Evolutionary conservation across 805 yeast species (phyloP).

Genomic region (Schizosaccharomyces japonicus): DNA sequence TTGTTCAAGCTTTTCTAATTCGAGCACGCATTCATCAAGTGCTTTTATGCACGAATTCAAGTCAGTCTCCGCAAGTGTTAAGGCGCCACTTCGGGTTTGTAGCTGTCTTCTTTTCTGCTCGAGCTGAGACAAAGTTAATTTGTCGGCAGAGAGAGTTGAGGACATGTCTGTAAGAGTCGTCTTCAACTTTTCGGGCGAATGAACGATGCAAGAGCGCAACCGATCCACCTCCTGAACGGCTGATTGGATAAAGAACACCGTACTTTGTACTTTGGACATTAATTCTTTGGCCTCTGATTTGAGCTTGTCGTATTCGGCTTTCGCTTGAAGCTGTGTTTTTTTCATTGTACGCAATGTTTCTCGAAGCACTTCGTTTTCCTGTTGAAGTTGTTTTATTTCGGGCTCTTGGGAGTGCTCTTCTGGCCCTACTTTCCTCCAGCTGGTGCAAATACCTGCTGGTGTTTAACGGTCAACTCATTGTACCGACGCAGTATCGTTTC

Average conservation of each 20-base stretch:
- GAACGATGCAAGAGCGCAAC: constrained; percentile 33
- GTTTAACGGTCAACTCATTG: no score
- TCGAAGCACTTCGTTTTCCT: not conserved
- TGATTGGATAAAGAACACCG: not conserved
- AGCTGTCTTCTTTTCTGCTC: constrained; percentile 29
- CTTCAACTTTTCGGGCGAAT: constrained; percentile 32
- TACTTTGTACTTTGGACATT: not conserved
- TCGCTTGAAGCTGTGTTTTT: not conserved
- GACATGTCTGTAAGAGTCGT: constrained; percentile 31
- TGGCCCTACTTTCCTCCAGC: no score
- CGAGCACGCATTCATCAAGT: constrained; percentile 27
- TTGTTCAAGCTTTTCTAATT: constrained; percentile 22
- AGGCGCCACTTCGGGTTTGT: constrained; percentile 31
- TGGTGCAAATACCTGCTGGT: no score
- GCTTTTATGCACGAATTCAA: constrained; percentile 21
- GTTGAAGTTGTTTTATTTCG: not conserved
- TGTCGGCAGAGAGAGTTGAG: constrained; percentile 21
- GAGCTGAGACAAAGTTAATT: constrained; percentile 18
- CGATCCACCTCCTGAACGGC: constrained; percentile 34
- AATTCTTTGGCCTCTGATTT: not conserved
- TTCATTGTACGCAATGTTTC: not conserved
- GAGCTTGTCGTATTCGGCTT: not conserved
- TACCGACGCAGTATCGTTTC: constrained; percentile 17
- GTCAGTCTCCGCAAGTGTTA: constrained; percentile 29
- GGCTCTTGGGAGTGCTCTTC: no score